Percentiles rank a stretch among this genome's conserved stretches.
Evolutionary conservation across 139 green algal genomes (phyloP).

Genomic region (Chlamydomonas incerta): DNA sequence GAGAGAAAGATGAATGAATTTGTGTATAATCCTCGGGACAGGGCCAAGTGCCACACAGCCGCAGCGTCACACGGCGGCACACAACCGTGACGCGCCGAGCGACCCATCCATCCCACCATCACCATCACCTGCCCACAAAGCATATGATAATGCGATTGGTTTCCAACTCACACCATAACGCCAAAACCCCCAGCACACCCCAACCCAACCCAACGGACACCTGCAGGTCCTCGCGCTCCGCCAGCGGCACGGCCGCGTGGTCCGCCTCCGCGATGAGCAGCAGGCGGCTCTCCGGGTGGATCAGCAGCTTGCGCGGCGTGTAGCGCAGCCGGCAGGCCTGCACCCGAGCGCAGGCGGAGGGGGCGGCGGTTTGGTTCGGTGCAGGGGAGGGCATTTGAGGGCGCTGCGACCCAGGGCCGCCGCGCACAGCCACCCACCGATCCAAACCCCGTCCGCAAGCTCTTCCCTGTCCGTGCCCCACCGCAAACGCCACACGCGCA

Average conservation of each 20-base stretch:
- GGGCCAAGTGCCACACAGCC: no score
- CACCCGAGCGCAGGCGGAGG: not conserved
- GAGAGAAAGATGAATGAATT: no score
- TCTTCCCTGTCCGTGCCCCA: not conserved
- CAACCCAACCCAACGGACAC: not conserved
- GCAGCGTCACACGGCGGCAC: no score
- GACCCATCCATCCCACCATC: no score
- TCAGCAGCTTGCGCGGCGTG: constrained; percentile 91
- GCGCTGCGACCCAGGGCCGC: not conserved
- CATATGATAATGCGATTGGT: no score
- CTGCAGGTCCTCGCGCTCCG: constrained; percentile 68
- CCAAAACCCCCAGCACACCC: not conserved
- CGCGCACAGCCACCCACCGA: no score
- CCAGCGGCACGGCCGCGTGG: constrained; percentile 76
- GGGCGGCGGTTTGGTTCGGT: not conserved
- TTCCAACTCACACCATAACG: not conserved
- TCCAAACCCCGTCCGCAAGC: no score
- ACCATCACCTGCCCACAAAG: no score
- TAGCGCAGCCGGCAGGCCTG: constrained; percentile 86
- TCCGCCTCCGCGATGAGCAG: constrained; percentile 84
- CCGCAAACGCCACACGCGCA: no score
- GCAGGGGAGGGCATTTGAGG: not conserved
- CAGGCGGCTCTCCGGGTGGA: constrained; percentile 82
- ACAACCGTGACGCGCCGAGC: no score
- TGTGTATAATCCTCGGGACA: no score